Evolutionary conservation across 495 filamentous ascomycete genomes (phyloP), one percentile per base, ranked within the genome.

Genomic region (Penicillium canariense): DNA sequence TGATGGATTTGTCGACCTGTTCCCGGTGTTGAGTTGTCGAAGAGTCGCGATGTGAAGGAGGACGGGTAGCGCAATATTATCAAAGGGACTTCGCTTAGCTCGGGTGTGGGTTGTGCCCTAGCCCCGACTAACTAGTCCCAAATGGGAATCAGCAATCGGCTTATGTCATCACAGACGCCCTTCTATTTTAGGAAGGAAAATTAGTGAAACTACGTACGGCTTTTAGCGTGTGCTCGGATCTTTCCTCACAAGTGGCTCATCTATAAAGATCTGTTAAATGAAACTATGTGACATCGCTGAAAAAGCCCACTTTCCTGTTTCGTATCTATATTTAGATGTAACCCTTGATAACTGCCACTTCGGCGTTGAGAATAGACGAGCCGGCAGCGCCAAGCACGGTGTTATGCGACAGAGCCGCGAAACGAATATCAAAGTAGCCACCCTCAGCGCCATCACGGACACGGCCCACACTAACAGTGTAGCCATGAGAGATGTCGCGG

Each of bases 341-440:
- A 8, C 92, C 94, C 75, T 91, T 95, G 45, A 96, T 81, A 22
- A 96, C 84, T 31, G 93, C 92, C 30, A 91, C 90, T 69, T 97
- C 94, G 11, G 91, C 90, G 68, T 97, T 97, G 52, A 98, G 73
- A 68, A 97, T 95, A 14, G 90, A 96, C 8, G 89, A 94, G 28
- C 94, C 94, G 9, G 94, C 91, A 32, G 94, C 94, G 60, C 92
- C 93, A 66, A 98, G 92, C 38, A 98, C 86, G 39, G 92, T 93
- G 67, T 94, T 96, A 68, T 94, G 90, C 49, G 85, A 90, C 60
- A 94, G 68, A 4, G 87, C 85, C 28, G 88, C 88, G 68, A 94
- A 94, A 61, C 89, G 86, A 53, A 93, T 76, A 70, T 94, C 90
- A 58, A 92, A 88, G 35, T 90, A 84, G 22, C 86, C 88, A 57